Evolutionary conservation across 2,329 filamentous ascomycete species (phyloP).

Genomic region (Fusarium sp.): DNA sequence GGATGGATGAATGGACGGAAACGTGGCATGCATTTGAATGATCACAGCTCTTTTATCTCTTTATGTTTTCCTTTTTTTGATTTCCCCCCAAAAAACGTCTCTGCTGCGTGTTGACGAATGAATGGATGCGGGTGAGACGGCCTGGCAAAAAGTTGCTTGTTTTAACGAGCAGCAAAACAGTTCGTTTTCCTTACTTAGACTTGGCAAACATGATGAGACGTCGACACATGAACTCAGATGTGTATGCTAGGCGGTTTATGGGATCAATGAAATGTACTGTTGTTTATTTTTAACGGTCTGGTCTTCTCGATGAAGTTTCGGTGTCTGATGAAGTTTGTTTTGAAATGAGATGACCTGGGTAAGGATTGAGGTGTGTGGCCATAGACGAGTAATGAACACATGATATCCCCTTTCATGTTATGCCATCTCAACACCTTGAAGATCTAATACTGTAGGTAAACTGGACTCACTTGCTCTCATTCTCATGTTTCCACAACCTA

Average conservation of each 20-base stretch:
- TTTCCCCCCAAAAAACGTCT: slow-evolving; percentile 39
- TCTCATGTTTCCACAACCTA: slow-evolving; percentile 42
- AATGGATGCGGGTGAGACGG: slow-evolving; percentile 17
- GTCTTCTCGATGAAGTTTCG: not conserved
- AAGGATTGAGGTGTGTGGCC: slow-evolving; percentile 21
- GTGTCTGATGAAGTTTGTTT: slow-evolving; percentile 8
- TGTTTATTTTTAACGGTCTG: slow-evolving; percentile 23
- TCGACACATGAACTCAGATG: slow-evolving; percentile 27
- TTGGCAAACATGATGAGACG: slow-evolving; percentile 35
- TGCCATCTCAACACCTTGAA: not conserved
- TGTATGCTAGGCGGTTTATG: slow-evolving; percentile 48
- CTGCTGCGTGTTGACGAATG: slow-evolving; percentile 27
- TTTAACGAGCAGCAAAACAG: slow-evolving; percentile 21
- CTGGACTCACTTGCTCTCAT: not conserved
- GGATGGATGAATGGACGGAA: slow-evolving; percentile 49
- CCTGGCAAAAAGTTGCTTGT: slow-evolving; percentile 30
- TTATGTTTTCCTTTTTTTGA: slow-evolving; percentile 36
- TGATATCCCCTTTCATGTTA: slow-evolving; percentile 24
- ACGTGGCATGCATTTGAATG: slow-evolving; percentile 51
- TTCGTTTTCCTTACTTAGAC: slow-evolving; percentile 30
- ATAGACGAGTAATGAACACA: slow-evolving; percentile 44
- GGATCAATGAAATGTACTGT: slow-evolving; percentile 48
- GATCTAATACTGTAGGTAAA: not conserved
- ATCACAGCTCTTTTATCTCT: slow-evolving; percentile 47
- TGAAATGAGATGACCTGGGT: not conserved